Base-by-base conservation (phyloP, 352 stramenopile genomes). In the Pythium grandisporangium region DNA sequence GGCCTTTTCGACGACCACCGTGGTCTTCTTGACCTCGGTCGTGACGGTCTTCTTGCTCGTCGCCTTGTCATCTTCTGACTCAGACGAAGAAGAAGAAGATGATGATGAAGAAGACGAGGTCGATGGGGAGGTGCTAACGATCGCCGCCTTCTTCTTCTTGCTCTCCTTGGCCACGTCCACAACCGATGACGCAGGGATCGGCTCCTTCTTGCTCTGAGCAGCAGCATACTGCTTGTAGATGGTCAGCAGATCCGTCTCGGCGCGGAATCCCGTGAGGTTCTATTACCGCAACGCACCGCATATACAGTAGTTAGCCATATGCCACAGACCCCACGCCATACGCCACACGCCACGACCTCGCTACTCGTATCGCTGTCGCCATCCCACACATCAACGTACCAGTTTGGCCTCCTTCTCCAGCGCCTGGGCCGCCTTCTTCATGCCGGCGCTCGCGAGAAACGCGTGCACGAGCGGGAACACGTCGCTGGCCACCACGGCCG, bases 351-450 rank as follows among this genome's bases (percentile, higher is more conserved):
- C 10, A 36, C 38, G 23, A 44, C 20, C 23, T 44, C 12, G 12
- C 17, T 23, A 11, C 33, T 38, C 33, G 33, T 16, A 20, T 30
- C 27, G 8, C 38, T 10, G 29, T 39, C 29, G 33, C 14, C 23
- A 35, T 48, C 21, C 43, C 43, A 20, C 11, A 30, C 14, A 34
- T 22, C 32, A 21, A 70, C 56, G 53, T 42, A 84, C 60, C 48
- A 90, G 43, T 34, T 88, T 84, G 42, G 75, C 63, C 47, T 93
- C 80, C 45, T 88, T 84, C 22, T 63, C 51, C 40, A 93, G 45
- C 27, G 71, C 63, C 17, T 70, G 51, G 19, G 77, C 80, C 10
- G 73, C 37, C 55, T 82, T 83, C 50, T 85, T 83, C 42, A 93
- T 67, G 12, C 80, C 80, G n/a, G 64, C 55, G 53, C 51, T 47